These are phyloP conservation scores for Chlorella sp. DNA, from an alignment of 139 green algal genomes.

Conservation along the genomic window DNA sequence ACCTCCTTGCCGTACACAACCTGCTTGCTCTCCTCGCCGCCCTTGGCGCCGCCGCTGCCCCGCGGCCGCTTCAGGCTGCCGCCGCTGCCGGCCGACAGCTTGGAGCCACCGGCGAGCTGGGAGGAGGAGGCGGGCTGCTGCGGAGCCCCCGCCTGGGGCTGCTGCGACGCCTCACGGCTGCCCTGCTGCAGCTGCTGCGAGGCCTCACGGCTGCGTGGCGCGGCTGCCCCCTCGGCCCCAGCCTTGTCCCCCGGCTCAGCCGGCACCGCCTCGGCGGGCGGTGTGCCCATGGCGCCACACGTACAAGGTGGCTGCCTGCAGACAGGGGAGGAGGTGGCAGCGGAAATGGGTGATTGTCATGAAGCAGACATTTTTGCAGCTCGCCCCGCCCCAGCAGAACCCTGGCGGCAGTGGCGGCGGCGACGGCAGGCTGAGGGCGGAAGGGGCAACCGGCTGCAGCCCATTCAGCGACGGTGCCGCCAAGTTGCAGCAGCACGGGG, in stretches of 20 bases:
- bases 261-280: background rate
- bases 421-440: background rate
- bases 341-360: too few species aligned
- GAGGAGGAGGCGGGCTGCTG: background rate
- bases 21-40: background rate
- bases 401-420: background rate
- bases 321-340: background rate
- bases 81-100: constrained; percentile 24
- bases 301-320: background rate
- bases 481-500: background rate
- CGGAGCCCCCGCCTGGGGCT: background rate
- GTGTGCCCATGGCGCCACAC: background rate
- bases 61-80: background rate
- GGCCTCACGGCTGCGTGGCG: background rate
- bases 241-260: background rate
- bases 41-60: constrained; percentile 3
- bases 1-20: constrained; percentile 49
- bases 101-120: constrained; percentile 12
- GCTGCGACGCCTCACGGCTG: background rate
- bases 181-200: constrained; percentile 1
- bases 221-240: background rate
- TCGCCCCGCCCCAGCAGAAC: too few species aligned
- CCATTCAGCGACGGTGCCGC: background rate
- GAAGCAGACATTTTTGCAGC: too few species aligned
- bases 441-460: background rate